phyloP scores from a whole-genome alignment of 2,329 filamentous ascomycete species.

The Scedosporium aurantiacum region DNA sequence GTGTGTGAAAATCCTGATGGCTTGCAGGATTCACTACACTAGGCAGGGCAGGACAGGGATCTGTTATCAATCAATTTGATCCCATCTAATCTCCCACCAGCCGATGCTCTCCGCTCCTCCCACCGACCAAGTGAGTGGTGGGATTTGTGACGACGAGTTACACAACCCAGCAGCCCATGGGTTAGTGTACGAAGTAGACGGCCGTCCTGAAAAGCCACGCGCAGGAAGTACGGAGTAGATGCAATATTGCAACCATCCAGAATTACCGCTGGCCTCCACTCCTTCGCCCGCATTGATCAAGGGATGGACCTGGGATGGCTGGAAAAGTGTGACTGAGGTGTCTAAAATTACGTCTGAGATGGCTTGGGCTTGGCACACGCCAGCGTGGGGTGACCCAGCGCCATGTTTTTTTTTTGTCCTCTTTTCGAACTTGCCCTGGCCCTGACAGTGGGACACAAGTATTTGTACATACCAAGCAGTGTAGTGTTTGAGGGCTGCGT shows the following conservation, averaged over 20 bases:
- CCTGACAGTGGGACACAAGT: no score
- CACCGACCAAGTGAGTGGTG: neutral
- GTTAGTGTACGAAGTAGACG: neutral
- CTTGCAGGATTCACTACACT: neutral
- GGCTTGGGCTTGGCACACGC: neutral
- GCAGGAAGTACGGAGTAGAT: neutral
- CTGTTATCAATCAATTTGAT: neutral
- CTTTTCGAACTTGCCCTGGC: no score
- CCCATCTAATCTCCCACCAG: neutral
- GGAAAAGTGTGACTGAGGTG: neutral
- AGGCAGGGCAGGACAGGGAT: neutral
- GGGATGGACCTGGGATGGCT: neutral
- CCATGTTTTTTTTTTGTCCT: neutral
- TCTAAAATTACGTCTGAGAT: neutral
- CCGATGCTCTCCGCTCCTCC: neutral
- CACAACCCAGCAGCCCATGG: neutral
- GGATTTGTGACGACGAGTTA: neutral
- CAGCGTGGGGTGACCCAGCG: neutral
- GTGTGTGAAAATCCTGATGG: neutral
- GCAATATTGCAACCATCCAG: neutral
- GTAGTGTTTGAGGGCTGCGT: no score
- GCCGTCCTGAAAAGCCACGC: neutral
- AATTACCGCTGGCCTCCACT: neutral
- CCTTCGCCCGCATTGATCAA: neutral
- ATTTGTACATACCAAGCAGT: no score